Evolutionary conservation across 768 basidiomycete species (phyloP).

Genomic region (Mycena olivaceomarginata): DNA sequence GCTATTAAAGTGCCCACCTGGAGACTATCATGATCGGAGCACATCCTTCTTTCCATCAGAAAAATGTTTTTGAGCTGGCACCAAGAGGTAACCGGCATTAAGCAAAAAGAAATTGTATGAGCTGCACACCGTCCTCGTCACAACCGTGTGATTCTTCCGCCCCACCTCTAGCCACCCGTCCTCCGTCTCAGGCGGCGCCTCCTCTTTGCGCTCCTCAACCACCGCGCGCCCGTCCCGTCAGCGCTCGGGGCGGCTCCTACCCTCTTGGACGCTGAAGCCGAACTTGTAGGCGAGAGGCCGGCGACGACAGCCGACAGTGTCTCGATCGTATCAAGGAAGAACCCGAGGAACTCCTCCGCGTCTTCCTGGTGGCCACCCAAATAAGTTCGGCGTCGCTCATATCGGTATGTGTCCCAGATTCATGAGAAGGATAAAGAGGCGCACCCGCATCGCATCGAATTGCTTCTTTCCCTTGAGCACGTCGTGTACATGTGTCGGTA

Average conservation of each 20-base stretch:
- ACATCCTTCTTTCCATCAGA: no score
- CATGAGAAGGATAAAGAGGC: conserved; percentile 54
- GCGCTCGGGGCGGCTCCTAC: background rate
- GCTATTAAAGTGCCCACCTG: no score
- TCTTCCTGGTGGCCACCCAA: conserved; percentile 98
- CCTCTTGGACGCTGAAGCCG: background rate
- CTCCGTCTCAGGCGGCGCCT: no score
- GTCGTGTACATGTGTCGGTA: conserved; percentile 92
- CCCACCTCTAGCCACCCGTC: no score
- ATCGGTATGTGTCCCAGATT: conserved; percentile 11
- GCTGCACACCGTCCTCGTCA: no score
- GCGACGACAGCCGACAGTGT: conserved; percentile 84
- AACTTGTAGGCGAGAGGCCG: conserved; percentile 65
- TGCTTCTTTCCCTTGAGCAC: conserved; percentile 95
- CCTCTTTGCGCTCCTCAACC: no score
- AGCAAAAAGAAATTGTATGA: no score
- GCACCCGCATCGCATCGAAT: conserved; percentile 93
- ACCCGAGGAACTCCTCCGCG: conserved; percentile 98
- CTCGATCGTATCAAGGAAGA: conserved; percentile 95
- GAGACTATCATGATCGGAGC: no score
- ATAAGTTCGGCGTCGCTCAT: background rate
- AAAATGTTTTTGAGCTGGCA: no score
- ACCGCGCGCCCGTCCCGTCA: no score
- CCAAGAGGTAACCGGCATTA: no score
- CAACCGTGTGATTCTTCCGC: accelerated